phyloP scores from a whole-genome alignment of 2,329 filamentous ascomycete species.

The Chaetomium sp. region DNA sequence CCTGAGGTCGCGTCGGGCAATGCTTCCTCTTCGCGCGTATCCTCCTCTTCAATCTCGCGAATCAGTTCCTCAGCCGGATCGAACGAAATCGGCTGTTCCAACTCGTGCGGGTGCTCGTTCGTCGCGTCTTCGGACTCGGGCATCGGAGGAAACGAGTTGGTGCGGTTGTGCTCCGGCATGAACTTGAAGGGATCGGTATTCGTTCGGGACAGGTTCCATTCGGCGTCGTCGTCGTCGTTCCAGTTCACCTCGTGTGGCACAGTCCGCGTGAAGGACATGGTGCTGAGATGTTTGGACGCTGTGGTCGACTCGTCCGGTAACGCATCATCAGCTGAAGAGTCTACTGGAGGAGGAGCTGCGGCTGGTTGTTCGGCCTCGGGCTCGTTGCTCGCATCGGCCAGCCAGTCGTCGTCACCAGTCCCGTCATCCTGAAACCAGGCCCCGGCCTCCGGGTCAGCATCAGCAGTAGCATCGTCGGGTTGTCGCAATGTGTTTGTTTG shows the following conservation, averaged over 20 bases:
- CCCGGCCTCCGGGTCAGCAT: constrained; percentile 11
- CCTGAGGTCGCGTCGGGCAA: constrained; percentile 13
- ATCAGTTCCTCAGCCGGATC: constrained; percentile 50
- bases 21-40: constrained; percentile 38
- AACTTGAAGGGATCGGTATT: constrained; percentile 54
- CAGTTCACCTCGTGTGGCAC: constrained; percentile 57
- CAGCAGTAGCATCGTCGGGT: not conserved
- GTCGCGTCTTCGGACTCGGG: constrained; percentile 35
- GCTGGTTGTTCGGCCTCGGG: not conserved
- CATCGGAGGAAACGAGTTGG: constrained; percentile 58
- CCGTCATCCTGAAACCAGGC: constrained; percentile 30
- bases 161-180: constrained; percentile 50
- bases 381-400: constrained; percentile 14
- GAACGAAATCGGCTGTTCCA: constrained; percentile 37
- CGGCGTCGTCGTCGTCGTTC: constrained; percentile 51
- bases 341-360: not conserved
- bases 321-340: constrained; percentile 8
- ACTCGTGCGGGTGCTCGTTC: constrained; percentile 17
- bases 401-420: constrained; percentile 22
- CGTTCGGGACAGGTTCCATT: constrained; percentile 47
- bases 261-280: constrained; percentile 57
- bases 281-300: constrained; percentile 50
- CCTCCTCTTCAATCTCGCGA: constrained; percentile 44
- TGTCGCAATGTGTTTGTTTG: not conserved
- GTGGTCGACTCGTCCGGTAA: constrained; percentile 21